phyloP scores from a whole-genome alignment of 2,329 filamentous ascomycete genomes.

The Ophiostoma ips region DNA sequence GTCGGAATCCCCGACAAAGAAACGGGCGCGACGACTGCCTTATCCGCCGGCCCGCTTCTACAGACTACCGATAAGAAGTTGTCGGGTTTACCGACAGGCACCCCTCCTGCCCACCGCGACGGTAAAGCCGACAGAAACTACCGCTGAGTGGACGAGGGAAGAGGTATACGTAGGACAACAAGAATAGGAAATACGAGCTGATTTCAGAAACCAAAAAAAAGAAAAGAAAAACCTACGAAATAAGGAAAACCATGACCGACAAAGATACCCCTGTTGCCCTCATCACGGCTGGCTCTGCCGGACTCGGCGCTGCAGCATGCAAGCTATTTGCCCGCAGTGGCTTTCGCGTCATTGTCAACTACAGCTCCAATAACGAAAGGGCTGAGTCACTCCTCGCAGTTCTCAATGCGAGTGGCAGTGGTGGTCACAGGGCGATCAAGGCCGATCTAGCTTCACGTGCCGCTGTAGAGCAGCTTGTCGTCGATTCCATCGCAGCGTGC shows the following conservation, averaged over 20 bases:
- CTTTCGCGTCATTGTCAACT: conserved; percentile 61
- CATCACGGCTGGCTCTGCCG: conserved; percentile 44
- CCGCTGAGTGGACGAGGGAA: no score
- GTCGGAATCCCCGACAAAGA: not conserved
- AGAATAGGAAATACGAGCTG: no score
- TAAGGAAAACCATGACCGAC: not conserved
- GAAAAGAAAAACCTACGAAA: not conserved
- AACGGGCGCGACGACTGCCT: not conserved
- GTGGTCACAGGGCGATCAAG: conserved; percentile 22
- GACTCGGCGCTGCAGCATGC: conserved; percentile 55
- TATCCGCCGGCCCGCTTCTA: not conserved
- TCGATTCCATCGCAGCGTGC: conserved; percentile 42
- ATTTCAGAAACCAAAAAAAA: no score
- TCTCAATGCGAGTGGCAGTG: conserved; percentile 32
- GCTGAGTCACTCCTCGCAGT: conserved; percentile 45
- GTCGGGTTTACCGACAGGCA: not conserved
- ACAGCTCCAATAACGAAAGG: conserved; percentile 44
- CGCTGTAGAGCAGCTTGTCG: conserved; percentile 46
- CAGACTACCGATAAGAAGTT: no score
- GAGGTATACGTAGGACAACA: no score
- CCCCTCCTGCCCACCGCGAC: no score
- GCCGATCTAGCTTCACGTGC: conserved; percentile 50
- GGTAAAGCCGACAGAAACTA: no score
- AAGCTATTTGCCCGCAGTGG: conserved; percentile 55
- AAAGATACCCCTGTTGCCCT: conserved; percentile 20